Conservation (phyloP, 1,139 yeast species). For the Hansenula anomala region DNA sequence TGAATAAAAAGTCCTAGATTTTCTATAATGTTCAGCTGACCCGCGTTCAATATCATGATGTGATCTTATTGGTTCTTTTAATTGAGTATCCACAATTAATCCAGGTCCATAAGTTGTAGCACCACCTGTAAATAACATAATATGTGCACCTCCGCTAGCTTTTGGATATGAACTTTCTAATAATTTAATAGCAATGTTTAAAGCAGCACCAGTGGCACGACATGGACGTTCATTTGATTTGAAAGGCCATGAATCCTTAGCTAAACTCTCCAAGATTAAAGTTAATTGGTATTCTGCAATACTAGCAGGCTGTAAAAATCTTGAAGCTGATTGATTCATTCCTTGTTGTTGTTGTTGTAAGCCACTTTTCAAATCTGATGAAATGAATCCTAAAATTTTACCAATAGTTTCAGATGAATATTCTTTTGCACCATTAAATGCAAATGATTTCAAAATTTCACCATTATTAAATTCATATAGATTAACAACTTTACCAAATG, state of each 20-base stretch:
- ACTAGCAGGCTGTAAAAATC: slow-evolving; percentile 25
- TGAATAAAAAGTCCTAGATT: slow-evolving; percentile 63
- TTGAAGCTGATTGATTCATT: slow-evolving; percentile 10
- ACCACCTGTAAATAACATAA: slow-evolving; percentile 72
- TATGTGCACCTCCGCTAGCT: slow-evolving; percentile 51
- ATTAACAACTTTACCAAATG: slow-evolving; percentile 62
- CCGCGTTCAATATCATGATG: slow-evolving; percentile 83
- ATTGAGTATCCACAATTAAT: slow-evolving; percentile 74
- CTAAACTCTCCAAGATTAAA: slow-evolving; percentile 47
- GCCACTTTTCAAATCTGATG: slow-evolving; percentile 32
- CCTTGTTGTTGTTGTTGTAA: slow-evolving; percentile 8
- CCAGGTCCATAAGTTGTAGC: slow-evolving; percentile 92
- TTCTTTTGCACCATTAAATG: slow-evolving; percentile 58
- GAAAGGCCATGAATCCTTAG: slow-evolving; percentile 49
- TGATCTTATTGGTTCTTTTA: slow-evolving; percentile 86
- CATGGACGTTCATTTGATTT: slow-evolving; percentile 44
- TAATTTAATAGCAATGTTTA: slow-evolving; percentile 54
- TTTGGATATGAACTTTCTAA: slow-evolving; percentile 41
- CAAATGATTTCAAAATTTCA: slow-evolving; percentile 28
- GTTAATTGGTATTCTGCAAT: slow-evolving; percentile 48
- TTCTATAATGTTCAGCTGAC: slow-evolving; percentile 76
- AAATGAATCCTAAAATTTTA: slow-evolving; percentile 47
- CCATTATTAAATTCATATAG: slow-evolving; percentile 49
- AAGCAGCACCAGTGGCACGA: slow-evolving; percentile 64
- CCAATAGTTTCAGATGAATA: slow-evolving; percentile 49